Conservation (phyloP, 2,329 filamentous ascomycete genomes). For the Rhinocladiella mackenziei region DNA sequence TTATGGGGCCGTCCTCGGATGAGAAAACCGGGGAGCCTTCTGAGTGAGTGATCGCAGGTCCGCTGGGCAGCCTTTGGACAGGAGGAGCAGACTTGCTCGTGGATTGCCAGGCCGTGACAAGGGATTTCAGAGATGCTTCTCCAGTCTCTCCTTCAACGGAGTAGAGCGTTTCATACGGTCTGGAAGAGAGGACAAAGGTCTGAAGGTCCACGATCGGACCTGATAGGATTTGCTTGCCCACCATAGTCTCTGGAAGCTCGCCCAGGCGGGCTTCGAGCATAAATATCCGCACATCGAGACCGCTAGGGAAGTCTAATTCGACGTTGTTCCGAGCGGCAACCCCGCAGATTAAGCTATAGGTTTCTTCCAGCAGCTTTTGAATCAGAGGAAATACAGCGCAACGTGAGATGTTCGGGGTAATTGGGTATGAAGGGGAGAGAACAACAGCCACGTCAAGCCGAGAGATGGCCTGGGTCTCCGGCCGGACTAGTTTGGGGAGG, state of each 20-base stretch:
- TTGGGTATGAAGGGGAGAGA: constrained; percentile 16
- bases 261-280: constrained; percentile 49
- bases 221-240: constrained; percentile 18
- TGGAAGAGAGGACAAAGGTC: constrained; percentile 43
- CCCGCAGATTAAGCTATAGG: constrained; percentile 74
- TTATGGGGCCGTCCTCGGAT: constrained; percentile 10
- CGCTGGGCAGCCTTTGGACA: constrained; percentile 19
- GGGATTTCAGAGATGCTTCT: constrained; percentile 41
- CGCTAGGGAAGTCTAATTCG: constrained; percentile 62
- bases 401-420: constrained; percentile 13
- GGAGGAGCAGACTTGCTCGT: constrained; percentile 13
- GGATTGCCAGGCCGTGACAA: constrained; percentile 25
- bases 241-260: constrained; percentile 1
- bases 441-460: constrained; percentile 22
- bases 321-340: constrained; percentile 63
- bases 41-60: constrained; percentile 13
- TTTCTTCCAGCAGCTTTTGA: constrained; percentile 68
- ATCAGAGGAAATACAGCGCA: constrained; percentile 17
- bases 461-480: constrained; percentile 4
- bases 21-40: background rate
- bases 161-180: constrained; percentile 22
- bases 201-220: constrained; percentile 51
- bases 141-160: constrained; percentile 38
- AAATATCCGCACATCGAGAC: constrained; percentile 71
- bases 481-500: constrained; percentile 19